These are phyloP conservation scores for Candida maesae DNA, from an alignment of 805 yeast genomes.

Conservation along the genomic window DNA sequence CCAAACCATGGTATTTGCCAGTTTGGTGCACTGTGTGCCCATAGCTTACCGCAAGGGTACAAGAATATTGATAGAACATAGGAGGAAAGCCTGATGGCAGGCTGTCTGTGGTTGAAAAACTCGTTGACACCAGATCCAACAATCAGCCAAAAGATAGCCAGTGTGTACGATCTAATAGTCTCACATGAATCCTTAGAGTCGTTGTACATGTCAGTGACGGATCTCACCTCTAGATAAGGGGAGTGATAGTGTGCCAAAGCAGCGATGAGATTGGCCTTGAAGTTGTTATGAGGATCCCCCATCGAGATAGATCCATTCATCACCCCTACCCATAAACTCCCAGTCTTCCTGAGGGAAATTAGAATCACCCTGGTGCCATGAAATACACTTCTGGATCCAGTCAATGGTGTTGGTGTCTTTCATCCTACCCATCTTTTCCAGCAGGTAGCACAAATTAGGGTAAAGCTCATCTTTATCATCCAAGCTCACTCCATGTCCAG, in stretches of 20 bases:
- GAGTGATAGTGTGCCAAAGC: conserved; percentile 33
- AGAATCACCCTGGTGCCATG: conserved; percentile 44
- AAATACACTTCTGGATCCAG: conserved; percentile 34
- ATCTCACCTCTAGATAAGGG: conserved; percentile 66
- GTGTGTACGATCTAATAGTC: conserved; percentile 39
- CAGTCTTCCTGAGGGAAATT: conserved; percentile 36
- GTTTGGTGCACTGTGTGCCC: conserved; percentile 43
- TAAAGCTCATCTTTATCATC: conserved; percentile 11
- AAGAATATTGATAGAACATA: conserved; percentile 44
- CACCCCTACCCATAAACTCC: conserved; percentile 6
- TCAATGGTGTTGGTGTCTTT: conserved; percentile 25
- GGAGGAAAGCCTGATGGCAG: conserved; percentile 40
- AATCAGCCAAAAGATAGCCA: conserved; percentile 43
- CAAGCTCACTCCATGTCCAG: conserved; percentile 15
- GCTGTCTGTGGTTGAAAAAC: conserved; percentile 53
- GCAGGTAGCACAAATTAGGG: conserved; percentile 13
- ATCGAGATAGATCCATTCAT: conserved; percentile 2
- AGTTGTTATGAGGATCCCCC: conserved; percentile 3
- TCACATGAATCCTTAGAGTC: conserved; percentile 46
- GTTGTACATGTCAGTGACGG: conserved; percentile 51
- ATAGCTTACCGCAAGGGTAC: conserved; percentile 41
- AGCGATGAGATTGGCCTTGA: conserved; percentile 11
- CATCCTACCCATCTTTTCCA: conserved; percentile 16
- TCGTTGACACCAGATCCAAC: conserved; percentile 54
- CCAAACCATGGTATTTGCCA: conserved; percentile 36